phyloP scores from a whole-genome alignment of 225 moss, liverwort and hornwort genomes.

The Physcomitrellopsis africana region DNA sequence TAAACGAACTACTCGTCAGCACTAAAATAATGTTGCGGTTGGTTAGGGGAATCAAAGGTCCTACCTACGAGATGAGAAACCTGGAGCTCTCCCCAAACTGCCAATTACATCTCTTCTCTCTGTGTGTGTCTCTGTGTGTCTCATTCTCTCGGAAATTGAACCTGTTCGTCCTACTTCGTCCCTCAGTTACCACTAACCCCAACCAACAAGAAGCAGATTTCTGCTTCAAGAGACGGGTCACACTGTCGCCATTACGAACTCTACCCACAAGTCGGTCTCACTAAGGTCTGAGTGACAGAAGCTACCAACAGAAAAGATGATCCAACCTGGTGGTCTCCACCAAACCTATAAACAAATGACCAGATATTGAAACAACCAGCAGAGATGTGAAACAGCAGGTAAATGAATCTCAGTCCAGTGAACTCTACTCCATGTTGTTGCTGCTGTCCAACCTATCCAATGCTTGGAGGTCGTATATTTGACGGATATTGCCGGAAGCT shows the following conservation, averaged over 20 bases:
- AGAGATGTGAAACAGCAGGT: constrained; percentile 1
- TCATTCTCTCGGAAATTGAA: constrained; percentile 4
- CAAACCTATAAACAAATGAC: constrained; percentile 8
- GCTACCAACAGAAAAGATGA: constrained; percentile 11
- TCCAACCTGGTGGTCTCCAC: constrained; percentile 19
- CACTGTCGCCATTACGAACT: constrained; percentile 8
- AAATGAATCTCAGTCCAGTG: not conserved
- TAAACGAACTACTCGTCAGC: not conserved
- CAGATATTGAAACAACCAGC: constrained; percentile 15
- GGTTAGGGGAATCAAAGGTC: not conserved
- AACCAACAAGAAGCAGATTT: constrained; percentile 28
- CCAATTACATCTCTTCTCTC: constrained; percentile 5
- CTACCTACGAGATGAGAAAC: constrained; percentile 11
- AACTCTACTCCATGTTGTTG: constrained; percentile 61
- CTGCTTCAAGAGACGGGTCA: constrained; percentile 18
- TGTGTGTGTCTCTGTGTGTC: not conserved
- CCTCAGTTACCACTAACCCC: constrained; percentile 17
- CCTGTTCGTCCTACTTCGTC: constrained; percentile 7
- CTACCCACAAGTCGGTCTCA: not conserved
- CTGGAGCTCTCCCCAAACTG: not conserved
- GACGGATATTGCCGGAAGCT: constrained; percentile 84
- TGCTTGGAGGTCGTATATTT: constrained; percentile 74
- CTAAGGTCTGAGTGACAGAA: not conserved
- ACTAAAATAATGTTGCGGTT: not conserved
- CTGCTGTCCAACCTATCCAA: constrained; percentile 60